A percentile compares a stretch with the other conserved stretches of the same genome.
Conservation (phyloP, 2,329 filamentous ascomycete genomes). For the Dryadomyces quercus-mongolicae region DNA sequence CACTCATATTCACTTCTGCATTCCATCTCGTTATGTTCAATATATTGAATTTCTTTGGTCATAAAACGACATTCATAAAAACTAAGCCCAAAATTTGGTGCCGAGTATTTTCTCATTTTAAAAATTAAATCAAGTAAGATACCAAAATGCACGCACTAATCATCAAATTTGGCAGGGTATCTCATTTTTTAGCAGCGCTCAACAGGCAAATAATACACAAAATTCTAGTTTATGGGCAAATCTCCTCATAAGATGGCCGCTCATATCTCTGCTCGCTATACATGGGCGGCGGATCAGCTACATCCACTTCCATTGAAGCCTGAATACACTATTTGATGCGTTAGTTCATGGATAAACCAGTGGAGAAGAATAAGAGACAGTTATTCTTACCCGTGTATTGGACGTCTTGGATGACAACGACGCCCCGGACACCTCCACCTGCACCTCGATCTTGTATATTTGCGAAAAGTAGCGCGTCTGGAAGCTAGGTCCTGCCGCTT, state of each 20-base stretch:
- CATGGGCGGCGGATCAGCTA: neutral
- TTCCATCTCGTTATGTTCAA: no score
- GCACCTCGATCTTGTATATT: conserved; percentile 6
- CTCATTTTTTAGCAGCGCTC: neutral
- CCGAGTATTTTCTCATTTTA: no score
- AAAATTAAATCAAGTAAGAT: no score
- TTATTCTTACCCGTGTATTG: neutral
- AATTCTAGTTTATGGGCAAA: no score
- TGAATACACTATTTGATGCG: neutral
- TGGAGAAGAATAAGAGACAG: neutral
- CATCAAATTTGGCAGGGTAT: no score
- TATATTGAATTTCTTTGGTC: no score
- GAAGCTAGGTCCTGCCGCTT: conserved; percentile 2
- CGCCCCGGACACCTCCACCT: neutral
- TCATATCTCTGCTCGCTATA: neutral
- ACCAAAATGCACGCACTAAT: no score
- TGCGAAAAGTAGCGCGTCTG: conserved; percentile 6
- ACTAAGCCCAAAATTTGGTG: no score
- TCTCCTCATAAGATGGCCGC: no score
- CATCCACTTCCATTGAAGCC: neutral
- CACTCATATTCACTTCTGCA: no score
- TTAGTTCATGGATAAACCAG: neutral
- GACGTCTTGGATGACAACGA: neutral
- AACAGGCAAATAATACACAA: neutral
- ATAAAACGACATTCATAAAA: no score